Conservation (phyloP, 306 rosid genomes). For the Vigna unguiculata region DNA sequence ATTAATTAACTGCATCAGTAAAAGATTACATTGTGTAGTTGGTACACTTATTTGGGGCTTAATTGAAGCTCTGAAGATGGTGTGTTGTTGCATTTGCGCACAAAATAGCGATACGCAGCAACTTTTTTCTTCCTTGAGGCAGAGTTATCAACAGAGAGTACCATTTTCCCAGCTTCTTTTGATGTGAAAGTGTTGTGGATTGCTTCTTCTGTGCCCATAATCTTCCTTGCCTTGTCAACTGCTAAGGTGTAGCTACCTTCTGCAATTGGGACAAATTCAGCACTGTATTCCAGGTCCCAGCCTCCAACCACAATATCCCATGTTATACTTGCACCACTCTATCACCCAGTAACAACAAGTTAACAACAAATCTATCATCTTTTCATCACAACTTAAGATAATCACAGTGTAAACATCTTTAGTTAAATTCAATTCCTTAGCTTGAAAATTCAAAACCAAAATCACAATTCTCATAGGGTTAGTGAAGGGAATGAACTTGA, state of each 20-base stretch:
- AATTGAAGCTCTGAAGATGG: conserved; percentile 35
- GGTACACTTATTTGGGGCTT: conserved; percentile 31
- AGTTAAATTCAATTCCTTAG: not conserved
- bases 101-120: conserved; percentile 87
- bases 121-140: conserved; percentile 80
- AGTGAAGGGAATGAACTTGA: not conserved
- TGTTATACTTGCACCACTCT: conserved; percentile 82
- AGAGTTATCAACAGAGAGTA: conserved; percentile 87
- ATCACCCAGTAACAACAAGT: conserved; percentile 10
- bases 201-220: conserved; percentile 71
- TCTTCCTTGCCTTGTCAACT: conserved; percentile 76
- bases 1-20: conserved; percentile 24
- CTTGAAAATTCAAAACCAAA: not conserved
- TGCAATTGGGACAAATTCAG: conserved; percentile 75
- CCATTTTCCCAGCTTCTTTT: conserved; percentile 73
- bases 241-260: conserved; percentile 78
- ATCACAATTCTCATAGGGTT: not conserved
- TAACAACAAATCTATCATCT: not conserved
- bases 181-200: conserved; percentile 77
- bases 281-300: conserved; percentile 90
- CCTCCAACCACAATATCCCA: conserved; percentile 98
- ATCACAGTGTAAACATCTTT: not conserved
- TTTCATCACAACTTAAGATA: not conserved
- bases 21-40: conserved; percentile 1
- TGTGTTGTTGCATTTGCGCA: conserved; percentile 56